Base-by-base conservation (phyloP, 2,329 filamentous ascomycete genomes). In the Cladosporium cucumerinum region DNA sequence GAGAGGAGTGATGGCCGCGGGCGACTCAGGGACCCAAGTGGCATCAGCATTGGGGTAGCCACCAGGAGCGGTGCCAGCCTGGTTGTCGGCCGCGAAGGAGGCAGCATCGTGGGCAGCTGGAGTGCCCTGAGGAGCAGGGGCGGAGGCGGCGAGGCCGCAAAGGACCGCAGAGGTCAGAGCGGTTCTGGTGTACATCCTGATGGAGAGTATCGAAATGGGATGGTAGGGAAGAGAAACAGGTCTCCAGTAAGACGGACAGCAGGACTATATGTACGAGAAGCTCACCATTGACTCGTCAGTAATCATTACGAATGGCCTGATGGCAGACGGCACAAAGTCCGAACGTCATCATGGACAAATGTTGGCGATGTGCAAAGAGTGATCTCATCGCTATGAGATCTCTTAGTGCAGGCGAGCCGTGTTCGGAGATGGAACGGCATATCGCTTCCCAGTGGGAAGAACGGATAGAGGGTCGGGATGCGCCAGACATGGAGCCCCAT, bases 21-120 rank as follows among this genome's bases (percentile, higher is more conserved):
- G 73, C 64, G 77, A 73, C 21, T 75, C 68, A 49, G 66, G 68
- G 8, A 73, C 75, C 71, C 79, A 80, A 25, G 79, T 76, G 39
- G 79, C 79, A 71, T 81, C 77, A 10, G 77, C 81, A 66, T 79
- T 73, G 23, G 73, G 76, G 74, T 83, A 83, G 48, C 81, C 81
- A 63, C 80, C 61, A 6, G 76, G 69, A 30, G 51, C 18, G 46
- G 70, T 69, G 64, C 70, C 72, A 54, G 25, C 57, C 66, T 74
- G 70, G 57, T 73, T 67, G 21, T 65, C 68, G 36, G 71, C 72
- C 21, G 60, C 68, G 25, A 49, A 18, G 16, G 61, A 39, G 36
- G 43, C 57, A 23, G 49, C 25, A 16, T 52, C 61, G 30, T 67
- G 65, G 34, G 55, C 54, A 52, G 66, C 61, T 6, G 66, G 62